Conservation (phyloP, 768 basidiomycete species). For the Boletales sp. region DNA sequence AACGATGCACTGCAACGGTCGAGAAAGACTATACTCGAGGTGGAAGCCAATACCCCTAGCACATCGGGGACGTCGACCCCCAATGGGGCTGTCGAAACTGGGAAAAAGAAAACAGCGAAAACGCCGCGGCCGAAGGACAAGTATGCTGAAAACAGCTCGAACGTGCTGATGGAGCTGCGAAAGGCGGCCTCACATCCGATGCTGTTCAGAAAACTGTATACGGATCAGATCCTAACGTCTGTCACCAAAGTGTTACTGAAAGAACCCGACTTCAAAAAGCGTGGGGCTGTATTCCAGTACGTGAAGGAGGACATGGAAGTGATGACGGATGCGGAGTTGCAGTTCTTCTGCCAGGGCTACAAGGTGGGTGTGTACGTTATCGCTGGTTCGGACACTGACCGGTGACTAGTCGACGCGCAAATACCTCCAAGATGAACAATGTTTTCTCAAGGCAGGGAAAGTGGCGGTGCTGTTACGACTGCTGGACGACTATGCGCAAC, state of each 20-base stretch:
- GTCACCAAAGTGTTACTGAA: constrained; percentile 83
- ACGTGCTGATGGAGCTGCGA: constrained; percentile 95
- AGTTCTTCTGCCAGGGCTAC: constrained; percentile 80
- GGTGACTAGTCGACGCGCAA: constrained; percentile 59
- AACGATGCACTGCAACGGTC: constrained; percentile 81
- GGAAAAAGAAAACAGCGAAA: constrained; percentile 30
- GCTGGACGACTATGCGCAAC: constrained; percentile 59
- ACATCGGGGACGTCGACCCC: constrained; percentile 33
- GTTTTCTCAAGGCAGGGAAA: constrained; percentile 88
- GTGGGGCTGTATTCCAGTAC: constrained; percentile 72
- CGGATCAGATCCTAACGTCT: constrained; percentile 66
- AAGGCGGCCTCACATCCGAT: constrained; percentile 97
- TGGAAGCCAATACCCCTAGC: constrained; percentile 20
- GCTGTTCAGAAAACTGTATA: constrained; percentile 85
- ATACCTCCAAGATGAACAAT: constrained; percentile 67
- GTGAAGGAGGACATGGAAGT: constrained; percentile 98
- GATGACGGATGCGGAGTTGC: constrained; percentile 97
- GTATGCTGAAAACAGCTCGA: constrained; percentile 79
- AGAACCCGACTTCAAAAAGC: constrained; percentile 88
- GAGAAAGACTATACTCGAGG: constrained; percentile 70
- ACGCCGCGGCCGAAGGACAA: constrained; percentile 56
- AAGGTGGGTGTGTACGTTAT: constrained; percentile 48
- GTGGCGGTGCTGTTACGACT: constrained; percentile 69
- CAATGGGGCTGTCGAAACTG: constrained; percentile 21
- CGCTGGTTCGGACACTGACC: constrained; percentile 5